Conservation (phyloP, 192 early-diverging fungal genomes). For the Gigaspora rosea region DNA sequence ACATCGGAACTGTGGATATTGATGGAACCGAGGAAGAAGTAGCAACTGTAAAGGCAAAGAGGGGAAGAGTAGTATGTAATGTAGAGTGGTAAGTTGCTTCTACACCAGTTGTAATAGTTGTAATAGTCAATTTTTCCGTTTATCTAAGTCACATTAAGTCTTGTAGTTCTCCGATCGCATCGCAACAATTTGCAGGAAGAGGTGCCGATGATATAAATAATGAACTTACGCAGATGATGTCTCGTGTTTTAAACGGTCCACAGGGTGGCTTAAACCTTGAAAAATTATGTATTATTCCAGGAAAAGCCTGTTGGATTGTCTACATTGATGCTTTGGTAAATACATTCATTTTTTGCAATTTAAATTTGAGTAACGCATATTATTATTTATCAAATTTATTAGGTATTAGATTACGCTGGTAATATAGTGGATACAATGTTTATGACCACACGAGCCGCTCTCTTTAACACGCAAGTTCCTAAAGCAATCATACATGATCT, state of each 20-base stretch:
- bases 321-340: constrained; percentile 86
- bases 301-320: constrained; percentile 87
- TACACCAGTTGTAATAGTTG: too few species aligned
- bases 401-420: constrained; percentile 85
- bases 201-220: constrained; percentile 84
- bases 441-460: constrained; percentile 83
- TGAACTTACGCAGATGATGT: constrained; percentile 80
- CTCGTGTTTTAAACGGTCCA: constrained; percentile 76
- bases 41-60: constrained; percentile 15
- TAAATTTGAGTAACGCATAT: neutral
- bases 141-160: constrained; percentile 4
- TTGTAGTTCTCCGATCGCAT: constrained; percentile 74
- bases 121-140: neutral
- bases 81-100: constrained; percentile 78
- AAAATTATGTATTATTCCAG: constrained; percentile 88
- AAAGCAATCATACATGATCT: constrained; percentile 79
- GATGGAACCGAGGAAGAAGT: constrained; percentile 57
- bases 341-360: neutral
- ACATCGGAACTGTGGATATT: constrained; percentile 72
- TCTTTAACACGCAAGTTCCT: constrained; percentile 86
- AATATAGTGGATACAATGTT: constrained; percentile 85
- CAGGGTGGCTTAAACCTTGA: constrained; percentile 85
- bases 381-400: neutral
- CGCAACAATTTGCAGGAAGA: constrained; percentile 76
- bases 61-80: constrained; percentile 77